Base-by-base conservation (phyloP, 768 basidiomycete genomes). In the Phanerochaete sordida region DNA sequence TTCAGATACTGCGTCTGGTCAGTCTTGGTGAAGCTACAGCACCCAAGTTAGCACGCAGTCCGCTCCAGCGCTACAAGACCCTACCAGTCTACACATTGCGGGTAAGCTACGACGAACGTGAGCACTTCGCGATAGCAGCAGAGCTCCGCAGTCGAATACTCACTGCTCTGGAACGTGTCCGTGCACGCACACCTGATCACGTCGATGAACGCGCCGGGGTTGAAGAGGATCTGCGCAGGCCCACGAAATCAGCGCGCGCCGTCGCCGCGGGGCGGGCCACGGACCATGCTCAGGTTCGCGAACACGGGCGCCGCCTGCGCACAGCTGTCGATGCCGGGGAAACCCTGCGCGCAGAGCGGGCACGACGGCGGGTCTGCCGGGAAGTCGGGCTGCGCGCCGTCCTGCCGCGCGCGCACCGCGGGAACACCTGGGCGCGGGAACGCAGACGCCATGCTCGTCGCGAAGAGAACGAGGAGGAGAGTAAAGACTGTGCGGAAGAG, bases 1-100 rank as follows among this genome's bases (percentile, higher is more conserved):
- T 79, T 73, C 23, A 86, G 71, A 26, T 84, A 73, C 27, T 76
- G 74, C 5, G 81, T 77, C 66, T 87, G 86, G 58, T 82, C 82
- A 0, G 86, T 87, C 64, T 76, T 68, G 59, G 78, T 75, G 70
- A 86, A 86, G 69, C 84, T 85, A 26, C 43, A 30, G 24, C 24
- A 24, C 7, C 27, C 21, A n/a, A 24, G 43, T 55, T 2, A 45
- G 28, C 8, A 24, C 21, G 4, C 21, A 35, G 27, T 23, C 13
- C 35, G 4, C 4, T n/a, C 24, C n/a, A n/a, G 48, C 12, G 48
- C 5, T 31, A 24, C 16, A 54, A 43, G 16, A n/a, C 23, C 47
- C 30, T 49, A 86, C 84, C 87, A 88, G 66, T 88, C 85, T 39
- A 84, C 84, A 60, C 86, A 89, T 75, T 88, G 84, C 37, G 86